Conservation (phyloP, 1,139 yeast species). For the Yamadazyma taylorii region DNA sequence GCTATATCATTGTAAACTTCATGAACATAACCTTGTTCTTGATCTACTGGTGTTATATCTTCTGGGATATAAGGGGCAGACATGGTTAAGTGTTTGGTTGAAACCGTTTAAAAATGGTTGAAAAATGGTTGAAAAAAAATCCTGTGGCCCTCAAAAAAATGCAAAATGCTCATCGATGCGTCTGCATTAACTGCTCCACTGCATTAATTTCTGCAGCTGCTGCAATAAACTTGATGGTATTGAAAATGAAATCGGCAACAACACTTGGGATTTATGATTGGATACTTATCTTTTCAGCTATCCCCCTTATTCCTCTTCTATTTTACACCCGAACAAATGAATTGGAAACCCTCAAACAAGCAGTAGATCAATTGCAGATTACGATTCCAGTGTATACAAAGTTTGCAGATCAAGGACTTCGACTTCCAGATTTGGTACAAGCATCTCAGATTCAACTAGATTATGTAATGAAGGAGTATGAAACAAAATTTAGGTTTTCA, state of each 20-base stretch:
- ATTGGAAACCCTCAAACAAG: not conserved
- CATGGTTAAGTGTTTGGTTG: constrained; percentile 16
- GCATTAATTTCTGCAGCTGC: too few relatives aligned
- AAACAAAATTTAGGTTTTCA: constrained; percentile 9
- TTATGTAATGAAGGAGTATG: constrained; percentile 15
- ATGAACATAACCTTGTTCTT: constrained; percentile 82
- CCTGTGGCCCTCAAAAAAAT: too few relatives aligned
- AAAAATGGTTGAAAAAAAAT: too few relatives aligned
- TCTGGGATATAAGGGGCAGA: constrained; percentile 35
- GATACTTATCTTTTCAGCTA: not conserved
- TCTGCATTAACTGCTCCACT: too few relatives aligned
- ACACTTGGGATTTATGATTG: not conserved
- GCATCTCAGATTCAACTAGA: constrained; percentile 46
- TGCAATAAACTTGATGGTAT: too few relatives aligned
- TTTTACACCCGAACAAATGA: not conserved
- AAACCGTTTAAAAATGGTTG: too few relatives aligned
- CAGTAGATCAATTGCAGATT: constrained; percentile 7
- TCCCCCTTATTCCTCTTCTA: not conserved
- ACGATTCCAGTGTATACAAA: constrained; percentile 30
- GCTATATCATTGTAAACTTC: constrained; percentile 91
- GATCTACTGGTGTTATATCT: constrained; percentile 46
- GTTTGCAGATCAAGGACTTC: constrained; percentile 39
- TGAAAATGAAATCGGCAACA: too few relatives aligned
- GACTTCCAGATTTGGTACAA: constrained; percentile 47
- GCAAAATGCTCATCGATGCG: constrained; percentile 3